Percentiles rank a stretch among this genome's conserved stretches.
Conservation (phyloP, 2,329 filamentous ascomycete species). For the Paecilomyces sp. region DNA sequence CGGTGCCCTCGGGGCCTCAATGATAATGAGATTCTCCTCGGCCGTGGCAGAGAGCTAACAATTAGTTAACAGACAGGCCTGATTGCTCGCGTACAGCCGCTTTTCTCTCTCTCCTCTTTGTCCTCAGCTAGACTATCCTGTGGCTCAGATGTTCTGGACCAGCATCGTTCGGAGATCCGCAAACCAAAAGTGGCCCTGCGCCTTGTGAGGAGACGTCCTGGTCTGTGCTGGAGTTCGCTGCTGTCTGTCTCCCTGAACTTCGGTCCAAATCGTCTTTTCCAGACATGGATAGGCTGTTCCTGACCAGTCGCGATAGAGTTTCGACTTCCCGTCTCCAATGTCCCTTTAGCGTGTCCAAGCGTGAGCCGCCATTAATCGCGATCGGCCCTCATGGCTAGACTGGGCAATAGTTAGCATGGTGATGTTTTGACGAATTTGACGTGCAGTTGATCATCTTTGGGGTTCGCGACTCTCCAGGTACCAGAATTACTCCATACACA, state of each 20-base stretch:
- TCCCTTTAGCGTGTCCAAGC: conserved; percentile 2
- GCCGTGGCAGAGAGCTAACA: not conserved
- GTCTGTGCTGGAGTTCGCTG: not conserved
- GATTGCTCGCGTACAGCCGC: not conserved
- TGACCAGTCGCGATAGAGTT: not conserved
- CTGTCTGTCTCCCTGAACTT: not conserved
- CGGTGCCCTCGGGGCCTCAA: not conserved
- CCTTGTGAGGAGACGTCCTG: not conserved
- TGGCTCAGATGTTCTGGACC: not conserved
- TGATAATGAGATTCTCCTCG: not conserved
- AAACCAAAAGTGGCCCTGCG: not conserved
- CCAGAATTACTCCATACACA: not conserved
- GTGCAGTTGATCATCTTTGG: not conserved
- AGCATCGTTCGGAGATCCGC: not conserved
- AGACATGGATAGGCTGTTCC: not conserved
- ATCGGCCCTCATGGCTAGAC: not conserved
- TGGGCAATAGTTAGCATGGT: not conserved
- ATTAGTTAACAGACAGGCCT: not conserved
- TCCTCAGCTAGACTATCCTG: not conserved
- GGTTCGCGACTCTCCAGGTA: not conserved
- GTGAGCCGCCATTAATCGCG: not conserved
- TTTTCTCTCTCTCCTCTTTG: not conserved
- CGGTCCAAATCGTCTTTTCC: not conserved
- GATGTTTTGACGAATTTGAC: not conserved
- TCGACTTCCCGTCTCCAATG: not conserved